Conservation (phyloP, 768 basidiomycete genomes). For the Mycena vitilis region DNA sequence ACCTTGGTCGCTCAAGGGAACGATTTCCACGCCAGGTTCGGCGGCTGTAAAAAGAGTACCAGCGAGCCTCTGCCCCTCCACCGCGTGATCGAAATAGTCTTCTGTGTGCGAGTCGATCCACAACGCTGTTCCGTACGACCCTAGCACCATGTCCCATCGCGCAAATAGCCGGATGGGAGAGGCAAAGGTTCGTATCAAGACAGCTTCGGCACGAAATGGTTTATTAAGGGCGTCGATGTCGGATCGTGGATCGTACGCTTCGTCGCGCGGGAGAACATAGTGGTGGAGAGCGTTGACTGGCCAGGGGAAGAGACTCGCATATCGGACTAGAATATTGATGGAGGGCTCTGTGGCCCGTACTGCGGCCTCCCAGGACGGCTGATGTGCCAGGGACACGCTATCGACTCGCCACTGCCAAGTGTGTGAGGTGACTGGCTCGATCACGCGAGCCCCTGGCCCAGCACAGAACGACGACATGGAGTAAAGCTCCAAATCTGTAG, state of each 20-base stretch:
- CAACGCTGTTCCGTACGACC: conserved; percentile 69
- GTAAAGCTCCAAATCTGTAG: conserved; percentile 57
- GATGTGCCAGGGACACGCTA: conserved; percentile 54
- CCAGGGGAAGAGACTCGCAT: conserved; percentile 72
- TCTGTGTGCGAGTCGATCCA: conserved; percentile 77
- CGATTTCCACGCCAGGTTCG: conserved; percentile 40
- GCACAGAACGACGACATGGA: conserved; percentile 44
- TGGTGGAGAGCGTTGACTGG: conserved; percentile 78
- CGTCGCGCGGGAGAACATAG: conserved; percentile 62
- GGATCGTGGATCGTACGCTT: conserved; percentile 43
- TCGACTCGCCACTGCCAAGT: conserved; percentile 71
- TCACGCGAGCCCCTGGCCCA: conserved; percentile 35
- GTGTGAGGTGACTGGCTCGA: conserved; percentile 59
- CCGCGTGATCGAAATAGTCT: conserved; percentile 55
- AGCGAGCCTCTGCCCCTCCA: conserved; percentile 71
- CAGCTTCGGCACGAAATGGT: conserved; percentile 57
- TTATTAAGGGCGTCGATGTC: conserved; percentile 49
- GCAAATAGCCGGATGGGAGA: conserved; percentile 71
- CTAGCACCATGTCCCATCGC: conserved; percentile 64
- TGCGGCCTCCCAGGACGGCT: conserved; percentile 41
- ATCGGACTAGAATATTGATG: conserved; percentile 69
- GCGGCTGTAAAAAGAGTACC: conserved; percentile 47
- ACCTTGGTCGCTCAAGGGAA: conserved; percentile 41
- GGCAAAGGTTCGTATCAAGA: conserved; percentile 53
- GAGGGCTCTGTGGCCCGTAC: conserved; percentile 39